Evolutionary conservation across 2,329 filamentous ascomycete species (phyloP).

Genomic region (Oidium heveae): DNA sequence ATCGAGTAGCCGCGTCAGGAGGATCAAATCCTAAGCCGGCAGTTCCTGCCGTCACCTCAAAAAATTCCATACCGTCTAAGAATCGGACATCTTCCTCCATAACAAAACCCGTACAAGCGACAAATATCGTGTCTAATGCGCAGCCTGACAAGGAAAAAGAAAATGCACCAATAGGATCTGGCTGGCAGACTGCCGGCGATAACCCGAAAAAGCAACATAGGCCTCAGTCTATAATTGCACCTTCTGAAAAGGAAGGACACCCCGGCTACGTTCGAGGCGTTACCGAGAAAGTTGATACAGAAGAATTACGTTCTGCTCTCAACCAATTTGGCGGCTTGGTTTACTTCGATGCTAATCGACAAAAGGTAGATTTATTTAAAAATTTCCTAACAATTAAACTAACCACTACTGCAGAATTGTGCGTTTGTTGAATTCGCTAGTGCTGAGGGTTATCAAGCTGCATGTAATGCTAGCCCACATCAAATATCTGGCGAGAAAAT

Average conservation of each 20-base stretch:
- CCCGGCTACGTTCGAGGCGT: slow-evolving; percentile 93
- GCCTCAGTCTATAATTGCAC: slow-evolving; percentile 35
- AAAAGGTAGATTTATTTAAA: slow-evolving; percentile 37
- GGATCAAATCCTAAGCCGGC: slow-evolving; percentile 28
- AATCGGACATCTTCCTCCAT: slow-evolving; percentile 20
- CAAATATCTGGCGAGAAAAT: slow-evolving; percentile 61
- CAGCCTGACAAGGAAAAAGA: slow-evolving; percentile 13
- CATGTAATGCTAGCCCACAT: slow-evolving; percentile 65
- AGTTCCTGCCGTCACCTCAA: slow-evolving; percentile 20
- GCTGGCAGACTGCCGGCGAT: slow-evolving; percentile 67
- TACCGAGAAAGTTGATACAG: slow-evolving; percentile 59
- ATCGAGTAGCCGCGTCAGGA: slow-evolving; percentile 33
- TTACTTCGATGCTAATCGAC: slow-evolving; percentile 54
- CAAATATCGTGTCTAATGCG: slow-evolving; percentile 23
- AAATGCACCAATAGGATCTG: slow-evolving; percentile 19
- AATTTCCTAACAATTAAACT: too few relatives aligned
- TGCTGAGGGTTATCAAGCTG: slow-evolving; percentile 56
- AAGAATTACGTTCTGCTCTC: slow-evolving; percentile 44
- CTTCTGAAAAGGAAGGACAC: slow-evolving; percentile 47
- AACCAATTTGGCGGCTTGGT: slow-evolving; percentile 45
- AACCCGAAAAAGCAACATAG: slow-evolving; percentile 70
- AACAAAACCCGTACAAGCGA: slow-evolving; percentile 17
- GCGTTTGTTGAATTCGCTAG: slow-evolving; percentile 89
- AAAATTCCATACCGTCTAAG: slow-evolving; percentile 27
- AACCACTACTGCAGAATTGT: slow-evolving; percentile 41